Evolutionary conservation across 768 basidiomycete species (phyloP).

Genomic region (Lactarius trivialis): DNA sequence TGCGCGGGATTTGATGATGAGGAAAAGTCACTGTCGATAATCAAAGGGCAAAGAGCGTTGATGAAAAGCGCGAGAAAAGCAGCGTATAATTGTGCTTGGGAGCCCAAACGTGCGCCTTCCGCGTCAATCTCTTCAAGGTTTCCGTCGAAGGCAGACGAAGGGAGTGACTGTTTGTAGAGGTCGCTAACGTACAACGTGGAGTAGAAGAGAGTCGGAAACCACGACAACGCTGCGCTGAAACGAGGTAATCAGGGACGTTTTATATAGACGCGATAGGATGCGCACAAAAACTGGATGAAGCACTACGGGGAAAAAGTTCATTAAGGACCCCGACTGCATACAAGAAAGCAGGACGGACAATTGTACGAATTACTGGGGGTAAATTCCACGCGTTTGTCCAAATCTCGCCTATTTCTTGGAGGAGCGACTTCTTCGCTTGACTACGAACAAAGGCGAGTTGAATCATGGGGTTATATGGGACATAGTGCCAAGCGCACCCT

Average conservation of each 20-base stretch:
- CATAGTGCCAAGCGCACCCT: constrained; percentile 27
- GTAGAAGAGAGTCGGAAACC: constrained; percentile 92
- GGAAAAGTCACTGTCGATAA: constrained; percentile 27
- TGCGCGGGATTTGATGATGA: constrained; percentile 1
- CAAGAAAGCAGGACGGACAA: constrained; percentile 33
- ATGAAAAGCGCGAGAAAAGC: constrained; percentile 59
- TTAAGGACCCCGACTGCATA: background rate
- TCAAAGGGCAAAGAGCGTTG: constrained; percentile 68
- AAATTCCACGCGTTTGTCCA: constrained; percentile 56
- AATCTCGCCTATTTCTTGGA: constrained; percentile 53
- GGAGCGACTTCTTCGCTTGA: constrained; percentile 31
- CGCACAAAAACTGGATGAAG: constrained; percentile 72
- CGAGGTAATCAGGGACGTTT: background rate
- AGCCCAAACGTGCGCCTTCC: constrained; percentile 77
- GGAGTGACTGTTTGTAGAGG: constrained; percentile 56
- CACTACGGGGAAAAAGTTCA: constrained; percentile 39
- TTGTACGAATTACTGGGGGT: constrained; percentile 39
- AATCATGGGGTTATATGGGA: background rate
- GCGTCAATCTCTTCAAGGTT: constrained; percentile 39
- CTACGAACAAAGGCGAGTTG: constrained; percentile 13
- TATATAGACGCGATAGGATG: background rate
- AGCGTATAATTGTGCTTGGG: constrained; percentile 75
- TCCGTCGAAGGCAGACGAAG: constrained; percentile 25
- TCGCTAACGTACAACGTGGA: constrained; percentile 85
- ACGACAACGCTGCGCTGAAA: constrained; percentile 71